A percentile compares a stretch with the other conserved stretches of the same genome.
Conservation (phyloP, 768 basidiomycete genomes). For the Hypholoma sublateritium region DNA sequence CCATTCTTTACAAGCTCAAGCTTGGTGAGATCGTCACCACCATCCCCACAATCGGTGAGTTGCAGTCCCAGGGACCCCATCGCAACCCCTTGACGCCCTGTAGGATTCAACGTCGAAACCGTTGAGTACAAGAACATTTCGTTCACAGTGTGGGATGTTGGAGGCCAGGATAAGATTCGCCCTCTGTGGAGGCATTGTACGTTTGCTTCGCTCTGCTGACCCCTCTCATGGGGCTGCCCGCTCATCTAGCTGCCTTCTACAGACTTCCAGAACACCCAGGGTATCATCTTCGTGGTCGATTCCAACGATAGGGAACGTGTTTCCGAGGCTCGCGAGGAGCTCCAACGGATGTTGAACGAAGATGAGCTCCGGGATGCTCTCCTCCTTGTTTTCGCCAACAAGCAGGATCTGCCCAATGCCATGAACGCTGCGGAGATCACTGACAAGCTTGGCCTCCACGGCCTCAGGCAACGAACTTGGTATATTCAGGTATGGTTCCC, state of each 20-base stretch:
- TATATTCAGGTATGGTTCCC: constrained; percentile 78
- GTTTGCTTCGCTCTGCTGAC: constrained; percentile 38
- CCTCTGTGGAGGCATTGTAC: constrained; percentile 99
- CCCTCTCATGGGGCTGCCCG: constrained; percentile 15
- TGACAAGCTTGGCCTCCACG: constrained; percentile 98
- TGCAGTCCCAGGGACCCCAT: constrained; percentile 9
- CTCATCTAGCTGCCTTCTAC: constrained; percentile 19
- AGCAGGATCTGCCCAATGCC: constrained; percentile 99
- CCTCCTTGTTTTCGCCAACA: constrained; percentile 99
- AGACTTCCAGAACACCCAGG: constrained; percentile 99
- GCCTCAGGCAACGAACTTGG: constrained; percentile 96
- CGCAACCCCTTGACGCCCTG: constrained; percentile 18
- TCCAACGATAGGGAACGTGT: constrained; percentile 99
- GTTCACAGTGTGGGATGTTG: constrained; percentile 99
- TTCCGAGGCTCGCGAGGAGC: constrained; percentile 96
- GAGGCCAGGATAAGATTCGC: constrained; percentile 99
- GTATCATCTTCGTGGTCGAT: constrained; percentile 99
- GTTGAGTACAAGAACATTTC: constrained; percentile 99
- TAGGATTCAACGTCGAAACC: constrained; percentile 99
- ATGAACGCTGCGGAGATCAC: constrained; percentile 99
- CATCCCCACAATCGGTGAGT: constrained; percentile 97
- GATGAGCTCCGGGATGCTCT: constrained; percentile 99
- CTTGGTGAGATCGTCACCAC: constrained; percentile 99
- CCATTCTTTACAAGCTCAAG: constrained; percentile 99
- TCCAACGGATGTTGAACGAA: constrained; percentile 99